A percentile compares a stretch with the other conserved stretches of the same genome.
Evolutionary conservation across 2,329 filamentous ascomycete species (phyloP).

Genomic region (Scopulariopsis brevicaulis): DNA sequence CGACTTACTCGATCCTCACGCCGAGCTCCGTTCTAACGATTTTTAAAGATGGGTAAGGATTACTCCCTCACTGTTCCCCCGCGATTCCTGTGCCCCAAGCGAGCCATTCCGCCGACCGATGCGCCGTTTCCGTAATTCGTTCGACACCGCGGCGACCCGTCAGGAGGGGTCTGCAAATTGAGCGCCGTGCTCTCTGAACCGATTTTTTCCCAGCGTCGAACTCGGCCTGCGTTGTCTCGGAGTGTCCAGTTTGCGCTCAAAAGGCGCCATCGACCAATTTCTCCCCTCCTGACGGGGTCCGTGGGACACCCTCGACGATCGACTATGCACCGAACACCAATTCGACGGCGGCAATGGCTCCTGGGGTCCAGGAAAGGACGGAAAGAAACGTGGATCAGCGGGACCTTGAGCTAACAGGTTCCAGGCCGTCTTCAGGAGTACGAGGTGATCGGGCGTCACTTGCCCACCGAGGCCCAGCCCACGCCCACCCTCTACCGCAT

Average conservation of each 20-base stretch:
- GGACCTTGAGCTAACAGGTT: not conserved
- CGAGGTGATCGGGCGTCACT: conserved; percentile 99
- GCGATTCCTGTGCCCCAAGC: not conserved
- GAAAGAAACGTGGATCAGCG: not conserved
- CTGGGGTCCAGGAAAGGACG: not conserved
- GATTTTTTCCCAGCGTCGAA: not conserved
- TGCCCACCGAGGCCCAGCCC: conserved; percentile 95
- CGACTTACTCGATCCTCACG: conserved; percentile 9
- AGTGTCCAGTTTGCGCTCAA: not conserved
- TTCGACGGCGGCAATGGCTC: not conserved
- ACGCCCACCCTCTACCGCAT: conserved; percentile 99
- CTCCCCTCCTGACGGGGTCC: not conserved
- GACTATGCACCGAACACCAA: not conserved
- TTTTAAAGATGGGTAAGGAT: conserved; percentile 48
- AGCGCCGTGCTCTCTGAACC: not conserved
- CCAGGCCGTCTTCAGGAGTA: conserved; percentile 99
- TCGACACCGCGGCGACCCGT: not conserved
- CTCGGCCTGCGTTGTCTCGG: not conserved
- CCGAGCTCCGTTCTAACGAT: conserved; percentile 21
- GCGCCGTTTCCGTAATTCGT: not conserved
- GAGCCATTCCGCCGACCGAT: not conserved
- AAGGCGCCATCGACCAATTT: not conserved
- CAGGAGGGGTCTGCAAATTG: not conserved
- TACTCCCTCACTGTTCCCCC: conserved; percentile 11
- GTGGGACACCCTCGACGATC: not conserved